Base-by-base conservation (phyloP, 73 alveolate species). In the Paramecium pentaurelia region DNA sequence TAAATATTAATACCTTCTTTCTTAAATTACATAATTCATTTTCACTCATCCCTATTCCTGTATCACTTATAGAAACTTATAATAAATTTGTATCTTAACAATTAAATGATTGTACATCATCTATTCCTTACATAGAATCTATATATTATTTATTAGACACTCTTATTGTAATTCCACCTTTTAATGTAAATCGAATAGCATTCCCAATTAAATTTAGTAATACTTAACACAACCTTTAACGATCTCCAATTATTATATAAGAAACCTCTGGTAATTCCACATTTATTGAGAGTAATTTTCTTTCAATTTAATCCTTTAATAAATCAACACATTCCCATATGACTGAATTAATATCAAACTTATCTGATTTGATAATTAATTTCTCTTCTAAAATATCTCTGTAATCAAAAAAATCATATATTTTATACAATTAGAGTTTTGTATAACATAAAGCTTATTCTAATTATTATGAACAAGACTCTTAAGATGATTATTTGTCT, bases 11-110 rank as follows among this genome's bases (percentile, higher is more conserved):
- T 80, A 80, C 91, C 32, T 80, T 80, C 58, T 80, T 80, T 18
- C 30, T 18, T 7, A 80, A 22, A 27, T 20, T 25, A 8, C 77
- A 27, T 49, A 44, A 18, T 47, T 80, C 71, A 22, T 80, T 4
- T 12, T 45, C 91, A 44, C 14, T 49, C 91, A 80, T 80, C 18
- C 91, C 91, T 25, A 80, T 80, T 8, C 91, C 91, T 4, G 91
- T 80, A 80, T 80, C 91, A 22, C 30, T 32, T 22, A 80, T 36
- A 4, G 45, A 25, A 27, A 64, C 84, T 7, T 64, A 10, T 20
- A 75, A 36, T 20, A 38, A 22, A 38, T 38, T 75, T 5, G 38
- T 75, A 64, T 64, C 84, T 28, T 32, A n/a, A 64, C 6, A 12
- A 64, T 75, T 42, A n/a, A 4, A 14, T 9, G 60, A 38, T 0